Evolutionary conservation across 768 basidiomycete genomes (phyloP).

Genomic region (Goffeauzyma gilvescens): DNA sequence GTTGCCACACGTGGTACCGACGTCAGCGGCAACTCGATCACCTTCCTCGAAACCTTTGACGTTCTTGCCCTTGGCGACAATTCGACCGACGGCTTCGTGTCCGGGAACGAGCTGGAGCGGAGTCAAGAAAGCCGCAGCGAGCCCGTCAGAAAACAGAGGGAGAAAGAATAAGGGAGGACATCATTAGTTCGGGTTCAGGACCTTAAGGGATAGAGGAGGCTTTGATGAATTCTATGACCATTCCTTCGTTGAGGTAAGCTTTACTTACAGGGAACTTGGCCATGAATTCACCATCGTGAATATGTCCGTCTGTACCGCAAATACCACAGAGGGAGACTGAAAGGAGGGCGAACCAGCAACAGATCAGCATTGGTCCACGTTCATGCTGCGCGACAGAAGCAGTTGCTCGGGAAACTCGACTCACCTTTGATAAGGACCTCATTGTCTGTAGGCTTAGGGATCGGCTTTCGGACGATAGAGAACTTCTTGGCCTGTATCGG

Average conservation of each 20-base stretch:
- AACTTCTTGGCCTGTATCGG: slow-evolving; percentile 51
- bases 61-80: slow-evolving; percentile 58
- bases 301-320: slow-evolving; percentile 47
- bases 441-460: slow-evolving; percentile 47
- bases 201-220: no score
- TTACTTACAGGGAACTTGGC: slow-evolving; percentile 41
- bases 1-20: slow-evolving; percentile 49
- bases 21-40: slow-evolving; percentile 70
- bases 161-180: no score
- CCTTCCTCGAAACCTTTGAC: slow-evolving; percentile 58
- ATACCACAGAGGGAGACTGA: slow-evolving; percentile 36
- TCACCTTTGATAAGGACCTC: slow-evolving; percentile 59
- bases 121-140: no score
- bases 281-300: slow-evolving; percentile 36
- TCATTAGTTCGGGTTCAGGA: no score
- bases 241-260: no score
- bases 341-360: slow-evolving; percentile 3
- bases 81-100: slow-evolving; percentile 53
- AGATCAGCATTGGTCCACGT: background rate
- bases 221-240: no score
- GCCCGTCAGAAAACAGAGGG: no score
- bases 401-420: slow-evolving; percentile 4
- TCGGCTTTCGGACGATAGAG: slow-evolving; percentile 47
- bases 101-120: slow-evolving; percentile 47
- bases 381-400: no score